Percentiles rank a stretch among this genome's conserved stretches.
Evolutionary conservation across 139 green algal genomes (phyloP).

Genomic region (Pycnococcus provasolii): DNA sequence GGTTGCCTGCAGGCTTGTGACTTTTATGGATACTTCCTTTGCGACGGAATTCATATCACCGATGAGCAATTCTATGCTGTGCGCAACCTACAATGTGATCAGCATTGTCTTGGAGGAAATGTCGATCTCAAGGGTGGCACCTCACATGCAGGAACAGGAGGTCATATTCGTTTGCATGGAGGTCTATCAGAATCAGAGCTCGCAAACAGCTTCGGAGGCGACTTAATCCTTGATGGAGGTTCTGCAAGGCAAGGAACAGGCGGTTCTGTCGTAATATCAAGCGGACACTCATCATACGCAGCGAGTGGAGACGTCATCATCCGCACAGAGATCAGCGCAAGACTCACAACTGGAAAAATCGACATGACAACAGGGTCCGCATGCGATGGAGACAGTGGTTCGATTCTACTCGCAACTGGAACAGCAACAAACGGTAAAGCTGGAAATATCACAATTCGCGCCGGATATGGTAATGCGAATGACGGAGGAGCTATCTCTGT

Average conservation of each 20-base stretch:
- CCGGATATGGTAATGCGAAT: neutral
- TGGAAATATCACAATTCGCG: neutral
- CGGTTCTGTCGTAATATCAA: neutral
- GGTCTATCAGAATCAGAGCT: neutral
- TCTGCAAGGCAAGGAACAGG: neutral
- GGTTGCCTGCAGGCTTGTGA: neutral
- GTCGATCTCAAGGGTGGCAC: neutral
- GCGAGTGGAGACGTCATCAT: neutral
- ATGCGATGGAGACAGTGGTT: neutral
- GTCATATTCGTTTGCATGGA: conserved; percentile 6
- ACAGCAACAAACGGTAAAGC: neutral
- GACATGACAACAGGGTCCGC: neutral
- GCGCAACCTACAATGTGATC: neutral
- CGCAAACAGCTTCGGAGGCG: neutral
- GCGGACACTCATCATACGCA: neutral
- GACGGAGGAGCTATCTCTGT: neutral
- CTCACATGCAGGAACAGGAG: neutral
- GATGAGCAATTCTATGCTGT: neutral
- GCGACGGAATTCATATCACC: too few relatives aligned
- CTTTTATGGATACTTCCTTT: neutral
- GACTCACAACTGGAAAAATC: neutral
- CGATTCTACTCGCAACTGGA: neutral
- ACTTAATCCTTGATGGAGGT: neutral
- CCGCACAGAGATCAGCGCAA: neutral
- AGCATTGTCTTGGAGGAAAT: neutral